Evolutionary conservation across 169 alveolate species (phyloP), one percentile per base, ranked within the genome.

Genomic region (Fabrea salina): DNA sequence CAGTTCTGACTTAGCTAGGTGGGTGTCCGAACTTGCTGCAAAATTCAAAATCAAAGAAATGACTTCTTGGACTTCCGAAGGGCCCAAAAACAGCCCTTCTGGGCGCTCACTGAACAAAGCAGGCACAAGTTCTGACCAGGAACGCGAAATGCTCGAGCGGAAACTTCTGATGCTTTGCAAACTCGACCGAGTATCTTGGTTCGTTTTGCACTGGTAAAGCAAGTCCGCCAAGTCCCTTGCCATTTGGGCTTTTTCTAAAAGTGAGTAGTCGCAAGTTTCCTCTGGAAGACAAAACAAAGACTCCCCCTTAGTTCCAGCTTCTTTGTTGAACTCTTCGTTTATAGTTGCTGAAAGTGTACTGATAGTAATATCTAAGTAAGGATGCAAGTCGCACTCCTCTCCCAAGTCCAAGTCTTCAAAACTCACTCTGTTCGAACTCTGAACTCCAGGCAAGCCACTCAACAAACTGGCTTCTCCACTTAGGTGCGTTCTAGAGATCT

Each of bases 161-260:
- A 27, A 22, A 22, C 43, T n/a, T n/a, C n/a, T n/a, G 3, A 64
- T 35, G 19, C 27, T 37, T 64, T 64, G 57, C 5, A 64, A 40
- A 35, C 57, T 37, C 19, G 19, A 19, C 2, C 75, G 75, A 8
- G 39, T 39, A 4, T 64, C 54, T 35, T 56, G 49, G n/a, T 35
- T 35, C n/a, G 75, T 64, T 64, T 33, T 19, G 50, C 35, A 37
- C 32, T 64, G 27, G 30, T 19, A 40, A 64, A 64, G 75, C 6
- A 64, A 33, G 2, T 64, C 57, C 19, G 57, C 27, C 41, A 64
- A 33, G 30, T 64, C 75, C 19, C 75, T 19, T 5, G 75, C 75
- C 30, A 64, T 25, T 37, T 64, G 57, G 19, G 75, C 27, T 64
- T 64, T 64, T 64, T 64, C 57, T 5, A 16, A 22, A 16, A 64